A percentile compares a stretch with the other conserved stretches of the same genome.
Conservation (phyloP, 1,284 basidiomycete species). For the Rugosomyces carneus region DNA sequence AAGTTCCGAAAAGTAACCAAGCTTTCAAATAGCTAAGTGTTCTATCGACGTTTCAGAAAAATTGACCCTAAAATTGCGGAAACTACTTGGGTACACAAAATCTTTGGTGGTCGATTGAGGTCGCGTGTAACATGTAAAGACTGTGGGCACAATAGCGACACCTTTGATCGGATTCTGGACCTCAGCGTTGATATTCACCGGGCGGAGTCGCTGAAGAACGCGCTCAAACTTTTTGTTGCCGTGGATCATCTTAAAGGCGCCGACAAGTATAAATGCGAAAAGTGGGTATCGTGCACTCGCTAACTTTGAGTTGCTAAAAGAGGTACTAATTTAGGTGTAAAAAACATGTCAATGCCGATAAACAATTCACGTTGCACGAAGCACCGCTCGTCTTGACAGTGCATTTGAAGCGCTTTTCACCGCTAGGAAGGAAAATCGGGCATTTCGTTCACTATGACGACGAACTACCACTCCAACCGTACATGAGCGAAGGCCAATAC, state of each 20-base stretch:
- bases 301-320: constrained; percentile 4
- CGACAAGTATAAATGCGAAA: constrained; percentile 98
- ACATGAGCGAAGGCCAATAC: constrained; percentile 77
- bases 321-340: constrained; percentile 61
- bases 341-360: constrained; percentile 81
- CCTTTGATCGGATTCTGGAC: constrained; percentile 93
- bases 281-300: constrained; percentile 47
- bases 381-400: constrained; percentile 90
- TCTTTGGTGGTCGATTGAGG: constrained; percentile 90
- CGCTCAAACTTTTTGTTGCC: constrained; percentile 79
- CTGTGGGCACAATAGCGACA: constrained; percentile 90
- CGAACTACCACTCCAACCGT: constrained; percentile 67
- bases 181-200: constrained; percentile 84
- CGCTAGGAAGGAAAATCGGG: constrained; percentile 82
- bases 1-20: constrained; percentile 23
- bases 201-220: constrained; percentile 61
- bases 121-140: constrained; percentile 88
- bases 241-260: constrained; percentile 82
- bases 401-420: constrained; percentile 96
- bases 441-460: constrained; percentile 79
- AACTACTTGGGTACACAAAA: constrained; percentile 90
- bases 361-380: constrained; percentile 83
- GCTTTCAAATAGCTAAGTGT: not conserved
- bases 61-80: constrained; percentile 75
- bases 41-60: constrained; percentile 49